Evolutionary conservation across 2,329 filamentous ascomycete species (phyloP).

Genomic region (Fusarium sp.): DNA sequence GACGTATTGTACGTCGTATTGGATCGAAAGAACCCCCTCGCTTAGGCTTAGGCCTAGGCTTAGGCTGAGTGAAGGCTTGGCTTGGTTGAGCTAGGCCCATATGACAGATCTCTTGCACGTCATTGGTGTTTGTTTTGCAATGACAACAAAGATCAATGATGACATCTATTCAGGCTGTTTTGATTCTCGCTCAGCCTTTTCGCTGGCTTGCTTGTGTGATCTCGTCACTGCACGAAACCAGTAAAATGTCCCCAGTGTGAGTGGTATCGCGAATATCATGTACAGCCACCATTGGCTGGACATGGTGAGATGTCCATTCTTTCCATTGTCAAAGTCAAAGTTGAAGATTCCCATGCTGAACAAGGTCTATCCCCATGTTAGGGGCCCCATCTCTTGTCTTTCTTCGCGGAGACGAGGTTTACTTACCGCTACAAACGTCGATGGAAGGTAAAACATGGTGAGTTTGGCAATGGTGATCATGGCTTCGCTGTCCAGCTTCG

Average conservation of each 20-base stretch:
- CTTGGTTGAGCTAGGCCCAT: constrained; percentile 2
- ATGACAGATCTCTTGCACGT: constrained; percentile 4
- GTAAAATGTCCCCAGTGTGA: neutral
- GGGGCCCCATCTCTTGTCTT: too few relatives aligned
- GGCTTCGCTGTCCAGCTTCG: neutral
- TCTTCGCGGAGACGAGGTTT: too few relatives aligned
- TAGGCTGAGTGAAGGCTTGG: neutral
- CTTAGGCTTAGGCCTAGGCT: neutral
- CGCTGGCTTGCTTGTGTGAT: neutral
- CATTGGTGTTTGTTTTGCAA: constrained; percentile 5
- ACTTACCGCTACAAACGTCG: neutral
- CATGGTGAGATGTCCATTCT: neutral
- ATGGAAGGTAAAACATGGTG: neutral
- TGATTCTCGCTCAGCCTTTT: neutral
- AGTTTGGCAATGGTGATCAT: neutral
- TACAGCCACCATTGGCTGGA: neutral
- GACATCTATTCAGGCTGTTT: neutral
- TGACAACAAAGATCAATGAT: neutral
- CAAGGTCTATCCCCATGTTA: neutral
- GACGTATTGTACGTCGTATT: too few relatives aligned
- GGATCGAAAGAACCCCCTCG: too few relatives aligned
- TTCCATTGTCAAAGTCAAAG: neutral
- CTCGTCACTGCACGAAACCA: neutral
- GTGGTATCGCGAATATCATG: neutral
- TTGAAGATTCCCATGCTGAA: neutral